phyloP scores from a whole-genome alignment of 306 rosid genomes.

The Sindora glabra region DNA sequence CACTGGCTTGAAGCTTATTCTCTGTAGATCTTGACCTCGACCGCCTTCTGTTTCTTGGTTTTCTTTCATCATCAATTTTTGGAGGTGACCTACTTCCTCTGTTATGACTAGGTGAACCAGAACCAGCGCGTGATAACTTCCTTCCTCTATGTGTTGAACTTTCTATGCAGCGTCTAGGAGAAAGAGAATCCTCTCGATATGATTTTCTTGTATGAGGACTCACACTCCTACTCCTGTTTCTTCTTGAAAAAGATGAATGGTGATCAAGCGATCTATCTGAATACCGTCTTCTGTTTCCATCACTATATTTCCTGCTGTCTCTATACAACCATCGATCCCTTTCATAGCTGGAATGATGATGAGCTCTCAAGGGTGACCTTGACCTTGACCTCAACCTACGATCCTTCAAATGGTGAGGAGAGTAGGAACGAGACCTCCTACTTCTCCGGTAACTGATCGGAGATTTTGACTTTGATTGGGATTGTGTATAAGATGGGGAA shows the following conservation, averaged over 20 bases:
- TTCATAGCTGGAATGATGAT: slow-evolving; percentile 44
- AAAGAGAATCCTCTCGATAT: slow-evolving; percentile 41
- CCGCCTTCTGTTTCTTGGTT: slow-evolving; percentile 50
- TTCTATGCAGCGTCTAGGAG: slow-evolving; percentile 61
- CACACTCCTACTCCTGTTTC: slow-evolving; percentile 65
- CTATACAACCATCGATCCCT: slow-evolving; percentile 52
- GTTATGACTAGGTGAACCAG: slow-evolving; percentile 55
- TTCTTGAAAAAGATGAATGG: slow-evolving; percentile 47
- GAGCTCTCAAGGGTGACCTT: slow-evolving; percentile 72
- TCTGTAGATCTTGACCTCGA: slow-evolving; percentile 74
- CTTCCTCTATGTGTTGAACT: slow-evolving; percentile 58
- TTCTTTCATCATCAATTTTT: slow-evolving; percentile 50
- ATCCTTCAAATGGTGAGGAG: slow-evolving; percentile 59
- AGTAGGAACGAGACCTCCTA: slow-evolving; percentile 79
- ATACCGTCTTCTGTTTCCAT: slow-evolving; percentile 65
- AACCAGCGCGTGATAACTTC: slow-evolving; percentile 43
- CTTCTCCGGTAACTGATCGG: slow-evolving; percentile 61
- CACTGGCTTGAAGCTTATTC: slow-evolving; percentile 30
- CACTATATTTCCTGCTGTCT: slow-evolving; percentile 55
- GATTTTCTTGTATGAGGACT: slow-evolving; percentile 64
- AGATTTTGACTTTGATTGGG: slow-evolving; percentile 77
- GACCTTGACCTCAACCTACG: slow-evolving; percentile 79
- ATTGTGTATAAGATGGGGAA: slow-evolving; percentile 48
- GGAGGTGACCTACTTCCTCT: slow-evolving; percentile 67
- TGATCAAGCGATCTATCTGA: slow-evolving; percentile 52